Evolutionary conservation across 2,329 filamentous ascomycete species (phyloP).

Genomic region (Penicillium verrucosum): DNA sequence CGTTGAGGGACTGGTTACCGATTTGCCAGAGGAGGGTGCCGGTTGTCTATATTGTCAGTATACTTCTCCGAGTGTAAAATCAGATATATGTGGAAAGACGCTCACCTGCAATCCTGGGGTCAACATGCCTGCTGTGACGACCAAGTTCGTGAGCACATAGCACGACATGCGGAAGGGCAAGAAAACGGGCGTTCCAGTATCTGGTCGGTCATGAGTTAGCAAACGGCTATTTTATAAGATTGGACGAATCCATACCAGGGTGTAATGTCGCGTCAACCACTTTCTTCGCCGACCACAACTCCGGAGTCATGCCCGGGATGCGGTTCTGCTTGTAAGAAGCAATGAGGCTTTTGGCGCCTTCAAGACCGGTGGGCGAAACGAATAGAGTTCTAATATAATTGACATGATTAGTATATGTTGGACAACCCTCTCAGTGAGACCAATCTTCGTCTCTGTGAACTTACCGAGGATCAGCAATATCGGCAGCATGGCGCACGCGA

Average conservation of each 20-base stretch:
- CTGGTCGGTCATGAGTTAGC: conserved; percentile 44
- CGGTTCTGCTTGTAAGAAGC: conserved; percentile 83
- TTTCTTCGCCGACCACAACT: conserved; percentile 95
- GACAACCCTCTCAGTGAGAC: conserved; percentile 8
- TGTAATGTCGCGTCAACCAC: conserved; percentile 94
- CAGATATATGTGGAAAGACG: not conserved
- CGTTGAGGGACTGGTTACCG: conserved; percentile 94
- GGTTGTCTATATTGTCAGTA: conserved; percentile 54
- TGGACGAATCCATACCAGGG: conserved; percentile 64
- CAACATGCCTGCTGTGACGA: conserved; percentile 96
- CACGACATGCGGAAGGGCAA: conserved; percentile 97
- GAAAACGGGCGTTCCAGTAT: conserved; percentile 88
- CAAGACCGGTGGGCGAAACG: conserved; percentile 71
- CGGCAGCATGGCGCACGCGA: conserved; percentile 81
- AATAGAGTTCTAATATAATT: conserved; percentile 69
- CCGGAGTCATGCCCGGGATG: conserved; percentile 74
- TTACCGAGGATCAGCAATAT: conserved; percentile 94
- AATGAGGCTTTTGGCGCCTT: conserved; percentile 79
- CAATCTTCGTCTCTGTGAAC: conserved; percentile 33
- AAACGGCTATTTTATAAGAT: not conserved
- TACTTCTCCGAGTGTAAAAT: not conserved
- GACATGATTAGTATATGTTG: not conserved
- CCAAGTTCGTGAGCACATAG: conserved; percentile 87
- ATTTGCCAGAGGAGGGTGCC: conserved; percentile 94
- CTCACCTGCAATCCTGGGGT: conserved; percentile 75